phyloP scores from a whole-genome alignment of 2,329 filamentous ascomycete genomes.

The Rosellinia necatrix region DNA sequence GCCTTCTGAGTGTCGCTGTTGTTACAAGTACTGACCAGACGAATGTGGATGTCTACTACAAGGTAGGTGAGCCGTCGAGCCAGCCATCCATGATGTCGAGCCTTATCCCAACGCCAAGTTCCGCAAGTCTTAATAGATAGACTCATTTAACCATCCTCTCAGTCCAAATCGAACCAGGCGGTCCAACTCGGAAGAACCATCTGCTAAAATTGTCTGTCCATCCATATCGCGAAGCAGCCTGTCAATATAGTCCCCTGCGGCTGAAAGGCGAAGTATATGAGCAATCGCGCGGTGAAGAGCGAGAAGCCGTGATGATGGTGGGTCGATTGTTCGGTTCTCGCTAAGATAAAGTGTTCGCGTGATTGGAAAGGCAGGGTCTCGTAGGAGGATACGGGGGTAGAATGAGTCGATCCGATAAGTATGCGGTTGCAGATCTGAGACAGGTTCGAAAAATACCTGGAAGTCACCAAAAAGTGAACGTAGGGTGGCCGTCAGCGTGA shows the following conservation, averaged over 20 bases:
- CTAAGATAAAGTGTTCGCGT: slow-evolving; percentile 39
- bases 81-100: too few species aligned
- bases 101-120: too few species aligned
- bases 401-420: slow-evolving; percentile 32
- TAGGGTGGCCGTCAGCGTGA: slow-evolving; percentile 38
- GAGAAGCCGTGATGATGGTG: slow-evolving; percentile 41
- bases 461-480: slow-evolving; percentile 42
- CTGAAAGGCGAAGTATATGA: slow-evolving; percentile 18
- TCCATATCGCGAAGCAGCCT: slow-evolving; percentile 4
- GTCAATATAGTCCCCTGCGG: slow-evolving; percentile 2
- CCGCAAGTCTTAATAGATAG: slow-evolving; percentile 4
- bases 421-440: slow-evolving; percentile 28
- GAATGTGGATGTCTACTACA: too few species aligned
- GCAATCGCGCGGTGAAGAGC: slow-evolving; percentile 36
- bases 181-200: slow-evolving; percentile 27
- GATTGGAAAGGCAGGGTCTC: slow-evolving; percentile 34
- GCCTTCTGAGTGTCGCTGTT: too few species aligned
- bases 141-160: slow-evolving; percentile 10
- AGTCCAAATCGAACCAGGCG: slow-evolving; percentile 7
- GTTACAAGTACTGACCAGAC: too few species aligned
- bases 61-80: too few species aligned
- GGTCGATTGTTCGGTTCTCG: slow-evolving; percentile 35
- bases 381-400: slow-evolving; percentile 3
- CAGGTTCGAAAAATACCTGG: slow-evolving; percentile 38
- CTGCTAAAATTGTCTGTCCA: slow-evolving; percentile 21